Evolutionary conservation across 1,284 basidiomycete species (phyloP), one percentile per base, ranked within the genome.

Genomic region (Microbotryum intermedium): DNA sequence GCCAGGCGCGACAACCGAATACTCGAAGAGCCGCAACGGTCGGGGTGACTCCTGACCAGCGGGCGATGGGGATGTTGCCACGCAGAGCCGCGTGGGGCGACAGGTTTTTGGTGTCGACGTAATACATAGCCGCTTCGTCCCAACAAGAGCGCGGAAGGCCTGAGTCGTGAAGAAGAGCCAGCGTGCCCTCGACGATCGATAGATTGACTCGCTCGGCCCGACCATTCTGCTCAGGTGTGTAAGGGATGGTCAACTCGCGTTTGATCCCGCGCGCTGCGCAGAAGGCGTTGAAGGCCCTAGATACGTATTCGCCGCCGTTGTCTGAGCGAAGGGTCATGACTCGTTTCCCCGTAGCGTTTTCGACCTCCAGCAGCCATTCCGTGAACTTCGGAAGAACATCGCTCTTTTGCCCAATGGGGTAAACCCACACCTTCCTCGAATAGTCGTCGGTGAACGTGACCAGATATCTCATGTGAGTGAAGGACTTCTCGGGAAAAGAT

Each of bases 1-100:
- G 72, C 70, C 73, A 77, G 10, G 74, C 72, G 43, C 66, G 67
- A 50, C 74, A 78, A 6, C 75, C 72, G 69, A 73, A 77, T 1
- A 71, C 68, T 2, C 67, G 59, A 11, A 76, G 66, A 52, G 72
- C 65, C 2, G 70, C 69, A 23, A 75, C 62, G 46, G 76, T 60
- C 0, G 75, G 75, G 44, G 71, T 72, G 8, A 47, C 18, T 0
- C 69, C 65, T 10, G 67, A 72, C 8, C 64, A 67, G 16, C 61
- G 50, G 59, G 75, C 67, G 53, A 69, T 67, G 4, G 76, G 76
- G 8, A 75, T 75, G 13, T 53, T 45, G 1, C 55, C 26, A 20
- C 26, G 34, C 26, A 62, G 7, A 5, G 71, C 72, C 1, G 59
- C 55, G 11, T 73, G 74, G 2, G 72, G 66, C 1, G 72, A 69